Evolutionary conservation across 2,329 filamentous ascomycete genomes (phyloP).

Genomic region (Penicillium sp.): DNA sequence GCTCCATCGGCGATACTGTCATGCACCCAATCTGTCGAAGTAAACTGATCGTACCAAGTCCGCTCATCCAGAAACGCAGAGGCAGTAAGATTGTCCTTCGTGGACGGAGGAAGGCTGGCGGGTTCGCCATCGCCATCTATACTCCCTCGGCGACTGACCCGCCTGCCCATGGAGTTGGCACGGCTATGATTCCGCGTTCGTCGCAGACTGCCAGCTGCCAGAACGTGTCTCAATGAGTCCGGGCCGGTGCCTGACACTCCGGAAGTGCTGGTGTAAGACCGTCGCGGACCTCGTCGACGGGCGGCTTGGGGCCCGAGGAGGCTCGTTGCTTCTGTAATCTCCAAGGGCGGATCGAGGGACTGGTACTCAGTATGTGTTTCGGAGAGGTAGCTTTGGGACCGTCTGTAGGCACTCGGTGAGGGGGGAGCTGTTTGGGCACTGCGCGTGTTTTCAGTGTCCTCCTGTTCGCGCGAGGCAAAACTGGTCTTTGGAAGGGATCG

Average conservation of each 20-base stretch:
- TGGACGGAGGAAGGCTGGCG: slow-evolving; percentile 31
- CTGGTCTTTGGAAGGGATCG: slow-evolving; percentile 25
- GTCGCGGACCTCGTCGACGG: slow-evolving; percentile 20
- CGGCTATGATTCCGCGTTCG: slow-evolving; percentile 42
- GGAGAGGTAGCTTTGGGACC: slow-evolving; percentile 23
- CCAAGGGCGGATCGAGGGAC: slow-evolving; percentile 24
- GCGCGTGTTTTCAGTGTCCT: slow-evolving; percentile 8
- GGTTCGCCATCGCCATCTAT: slow-evolving; percentile 42
- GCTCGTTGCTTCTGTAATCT: slow-evolving; percentile 30
- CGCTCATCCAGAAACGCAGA: slow-evolving; percentile 69
- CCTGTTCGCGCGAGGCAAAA: slow-evolving; percentile 12
- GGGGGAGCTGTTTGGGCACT: slow-evolving; percentile 28
- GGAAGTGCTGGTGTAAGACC: slow-evolving; percentile 34
- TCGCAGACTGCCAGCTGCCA: slow-evolving; percentile 31
- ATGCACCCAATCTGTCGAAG: slow-evolving; percentile 95
- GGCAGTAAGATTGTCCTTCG: slow-evolving; percentile 46
- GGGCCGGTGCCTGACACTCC: slow-evolving; percentile 27
- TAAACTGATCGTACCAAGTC: slow-evolving; percentile 98
- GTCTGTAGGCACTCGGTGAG: slow-evolving; percentile 29
- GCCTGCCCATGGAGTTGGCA: slow-evolving; percentile 44
- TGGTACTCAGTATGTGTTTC: slow-evolving; percentile 29
- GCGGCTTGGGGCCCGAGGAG: slow-evolving; percentile 23
- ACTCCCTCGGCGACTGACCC: slow-evolving; percentile 47
- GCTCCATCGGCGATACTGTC: slow-evolving; percentile 92
- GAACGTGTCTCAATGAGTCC: slow-evolving; percentile 30